Base-by-base conservation (phyloP, 2,329 filamentous ascomycete genomes). In the Monosporascus cannonballus region DNA sequence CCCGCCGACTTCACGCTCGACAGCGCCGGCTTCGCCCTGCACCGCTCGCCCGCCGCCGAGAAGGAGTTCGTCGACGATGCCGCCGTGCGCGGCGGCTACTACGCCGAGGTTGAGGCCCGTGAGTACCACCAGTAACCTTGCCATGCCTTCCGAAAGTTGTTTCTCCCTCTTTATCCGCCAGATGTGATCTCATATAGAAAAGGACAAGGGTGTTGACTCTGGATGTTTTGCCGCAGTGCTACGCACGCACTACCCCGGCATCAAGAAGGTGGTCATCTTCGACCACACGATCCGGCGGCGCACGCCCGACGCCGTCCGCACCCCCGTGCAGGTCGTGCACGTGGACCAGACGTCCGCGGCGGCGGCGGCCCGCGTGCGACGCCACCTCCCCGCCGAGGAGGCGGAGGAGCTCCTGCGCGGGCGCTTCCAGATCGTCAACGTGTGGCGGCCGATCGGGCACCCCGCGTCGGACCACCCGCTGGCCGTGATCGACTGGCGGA, bases 301-400 rank as follows among this genome's bases (percentile, higher is more conserved):
- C 20, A 67, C 73, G 2, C 77, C 79, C n/a, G 66, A 71, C 1
- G 73, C 83, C 0, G 75, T 83, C 0, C 76, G 86, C 6, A 79
- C 81, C 56, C 86, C 86, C 0, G 85, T 89, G 0, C 81, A 86
- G 65, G 80, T 83, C 59, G 83, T 89, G 0, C 86, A 89, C 56
- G 84, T 89, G 15, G 86, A 90, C 62, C 86, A 89, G 69, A 88
- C 86, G 0, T 80, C 84, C 0, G 68, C 62, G 0, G 85, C 86
- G 0, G 83, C 84, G 0, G 81, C 77, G 54, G 75, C 69, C 1
- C 78, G 86, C 14, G 84, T 88, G 15, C 74, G 81, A 2, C 73
- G 83, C 1, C 86, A 89, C 59, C 58, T 86, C 0, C 72, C 78
- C 0, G 68, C 59, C 0, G 73, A 74, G 1, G 81, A 85, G 59